Conservation (phyloP, 768 basidiomycete species). For the Leccinum disarticulatum region DNA sequence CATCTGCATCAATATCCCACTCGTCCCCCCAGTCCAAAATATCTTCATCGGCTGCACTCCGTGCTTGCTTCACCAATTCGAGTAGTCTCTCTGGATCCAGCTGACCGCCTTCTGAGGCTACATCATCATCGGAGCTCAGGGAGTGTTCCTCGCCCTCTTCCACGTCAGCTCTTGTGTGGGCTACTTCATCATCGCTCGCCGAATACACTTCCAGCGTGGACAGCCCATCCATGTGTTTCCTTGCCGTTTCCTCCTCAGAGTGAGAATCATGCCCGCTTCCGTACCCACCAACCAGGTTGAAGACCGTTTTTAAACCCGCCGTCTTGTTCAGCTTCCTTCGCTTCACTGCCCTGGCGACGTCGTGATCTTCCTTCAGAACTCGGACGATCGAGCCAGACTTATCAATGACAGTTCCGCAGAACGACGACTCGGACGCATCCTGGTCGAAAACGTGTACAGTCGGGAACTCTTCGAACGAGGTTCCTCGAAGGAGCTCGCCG, state of each 20-base stretch:
- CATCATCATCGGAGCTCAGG: constrained; percentile 17
- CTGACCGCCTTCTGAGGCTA: constrained; percentile 6
- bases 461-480: constrained; percentile 81
- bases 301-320: constrained; percentile 55
- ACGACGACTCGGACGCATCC: constrained; percentile 39
- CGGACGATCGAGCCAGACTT: constrained; percentile 41
- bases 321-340: constrained; percentile 53
- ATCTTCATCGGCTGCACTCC: constrained; percentile 28
- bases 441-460: constrained; percentile 74
- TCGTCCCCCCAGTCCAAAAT: constrained; percentile 33
- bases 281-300: constrained; percentile 59
- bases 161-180: not conserved
- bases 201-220: constrained; percentile 26
- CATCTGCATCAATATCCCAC: constrained; percentile 22
- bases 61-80: constrained; percentile 26
- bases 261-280: constrained; percentile 50
- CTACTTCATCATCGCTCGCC: constrained; percentile 19
- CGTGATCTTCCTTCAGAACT: constrained; percentile 8
- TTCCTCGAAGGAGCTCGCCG: constrained; percentile 48
- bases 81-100: constrained; percentile 21
- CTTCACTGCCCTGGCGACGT: constrained; percentile 46
- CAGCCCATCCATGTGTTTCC: constrained; percentile 13
- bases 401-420: constrained; percentile 60
- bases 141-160: constrained; percentile 20
- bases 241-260: constrained; percentile 19